Percentiles rank a stretch among this genome's conserved stretches.
These are phyloP conservation scores for Pichia kluyveri DNA, from an alignment of 805 yeast genomes.

Conservation along the genomic window DNA sequence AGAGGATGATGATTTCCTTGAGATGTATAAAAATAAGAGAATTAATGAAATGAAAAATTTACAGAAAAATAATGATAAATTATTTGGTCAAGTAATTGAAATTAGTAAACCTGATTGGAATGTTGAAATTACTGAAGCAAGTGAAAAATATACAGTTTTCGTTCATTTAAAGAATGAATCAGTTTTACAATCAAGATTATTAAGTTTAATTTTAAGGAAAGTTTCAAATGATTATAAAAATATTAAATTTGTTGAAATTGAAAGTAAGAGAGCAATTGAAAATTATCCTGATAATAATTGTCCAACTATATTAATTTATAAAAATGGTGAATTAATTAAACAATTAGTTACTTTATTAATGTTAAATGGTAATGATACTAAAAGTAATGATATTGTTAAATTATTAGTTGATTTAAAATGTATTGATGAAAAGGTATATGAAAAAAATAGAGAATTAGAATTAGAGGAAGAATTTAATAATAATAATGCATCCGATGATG, in stretches of 20 bases:
- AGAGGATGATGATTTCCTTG: constrained; percentile 85
- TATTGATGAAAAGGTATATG: constrained; percentile 53
- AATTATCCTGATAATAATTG: constrained; percentile 84
- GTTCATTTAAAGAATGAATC: constrained; percentile 69
- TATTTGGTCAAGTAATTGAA: constrained; percentile 69
- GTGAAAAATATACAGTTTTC: constrained; percentile 55
- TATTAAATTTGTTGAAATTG: constrained; percentile 84
- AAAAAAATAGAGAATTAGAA: constrained; percentile 50
- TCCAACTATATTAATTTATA: constrained; percentile 83
- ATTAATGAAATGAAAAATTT: constrained; percentile 62
- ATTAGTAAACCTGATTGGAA: constrained; percentile 84
- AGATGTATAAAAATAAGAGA: constrained; percentile 67
- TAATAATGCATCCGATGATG: no score
- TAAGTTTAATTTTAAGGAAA: constrained; percentile 46
- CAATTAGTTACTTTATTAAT: constrained; percentile 75
- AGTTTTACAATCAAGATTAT: constrained; percentile 62
- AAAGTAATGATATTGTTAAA: constrained; percentile 58
- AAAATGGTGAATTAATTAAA: constrained; percentile 66
- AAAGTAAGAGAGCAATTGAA: constrained; percentile 86
- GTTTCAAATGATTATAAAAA: constrained; percentile 67
- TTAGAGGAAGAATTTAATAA: constrained; percentile 39
- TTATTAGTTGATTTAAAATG: constrained; percentile 62
- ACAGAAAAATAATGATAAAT: constrained; percentile 39
- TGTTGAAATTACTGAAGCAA: constrained; percentile 75
- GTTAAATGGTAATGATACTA: constrained; percentile 78